Conservation (phyloP, 495 filamentous ascomycete species). For the Annulohypoxylon maeteangense region DNA sequence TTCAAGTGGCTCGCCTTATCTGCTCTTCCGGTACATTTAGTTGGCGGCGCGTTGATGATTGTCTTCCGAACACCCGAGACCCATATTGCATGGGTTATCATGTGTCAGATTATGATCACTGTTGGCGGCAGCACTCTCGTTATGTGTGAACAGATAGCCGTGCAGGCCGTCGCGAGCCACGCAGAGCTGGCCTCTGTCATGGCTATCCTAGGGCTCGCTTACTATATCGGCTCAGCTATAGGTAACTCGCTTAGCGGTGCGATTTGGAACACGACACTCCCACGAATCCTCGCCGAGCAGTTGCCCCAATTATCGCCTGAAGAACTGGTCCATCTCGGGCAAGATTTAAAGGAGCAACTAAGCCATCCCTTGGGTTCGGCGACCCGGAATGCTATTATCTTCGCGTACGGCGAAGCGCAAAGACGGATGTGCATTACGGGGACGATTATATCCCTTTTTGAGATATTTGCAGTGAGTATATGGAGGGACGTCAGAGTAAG, state of each 20-base stretch:
- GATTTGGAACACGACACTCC: slow-evolving; percentile 67
- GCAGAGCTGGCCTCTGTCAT: slow-evolving; percentile 65
- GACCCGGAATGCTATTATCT: slow-evolving; percentile 68
- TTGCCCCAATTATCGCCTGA: slow-evolving; percentile 56
- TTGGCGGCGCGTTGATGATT: slow-evolving; percentile 78
- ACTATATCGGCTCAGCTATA: slow-evolving; percentile 63
- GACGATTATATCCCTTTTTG: slow-evolving; percentile 47
- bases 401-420: slow-evolving; percentile 66
- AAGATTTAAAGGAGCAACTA: slow-evolving; percentile 68
- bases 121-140: slow-evolving; percentile 70
- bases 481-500: slow-evolving; percentile 63
- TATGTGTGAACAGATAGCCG: slow-evolving; percentile 64
- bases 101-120: slow-evolving; percentile 76
- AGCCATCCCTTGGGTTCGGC: slow-evolving; percentile 68
- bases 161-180: slow-evolving; percentile 64
- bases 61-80: slow-evolving; percentile 69
- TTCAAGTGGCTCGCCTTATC: slow-evolving; percentile 71
- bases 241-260: slow-evolving; percentile 64
- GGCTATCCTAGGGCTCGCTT: slow-evolving; percentile 62
- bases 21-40: slow-evolving; percentile 71
- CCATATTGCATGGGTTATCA: slow-evolving; percentile 68
- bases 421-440: slow-evolving; percentile 60
- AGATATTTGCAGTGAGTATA: slow-evolving; percentile 56
- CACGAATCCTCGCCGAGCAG: slow-evolving; percentile 51
- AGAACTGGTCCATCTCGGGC: slow-evolving; percentile 65